These are phyloP conservation scores for Cornus kousa DNA, from an alignment of 148 eudicot genomes.

Conservation along the genomic window DNA sequence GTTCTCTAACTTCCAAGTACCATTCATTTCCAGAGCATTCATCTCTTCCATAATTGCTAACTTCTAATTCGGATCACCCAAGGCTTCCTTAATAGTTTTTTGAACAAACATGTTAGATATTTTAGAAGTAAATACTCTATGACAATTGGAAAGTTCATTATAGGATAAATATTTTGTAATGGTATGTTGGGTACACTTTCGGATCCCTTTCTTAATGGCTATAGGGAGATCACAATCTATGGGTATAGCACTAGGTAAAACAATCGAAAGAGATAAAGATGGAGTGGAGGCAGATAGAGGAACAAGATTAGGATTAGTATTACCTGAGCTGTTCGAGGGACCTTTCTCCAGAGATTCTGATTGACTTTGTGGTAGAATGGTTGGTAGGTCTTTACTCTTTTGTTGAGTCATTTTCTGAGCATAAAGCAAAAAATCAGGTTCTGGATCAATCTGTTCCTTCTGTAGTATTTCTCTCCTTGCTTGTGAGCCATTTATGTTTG, in stretches of 20 bases:
- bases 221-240: background rate
- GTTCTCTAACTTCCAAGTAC: background rate
- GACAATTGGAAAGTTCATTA: background rate
- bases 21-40: constrained; percentile 9
- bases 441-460: background rate
- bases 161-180: background rate
- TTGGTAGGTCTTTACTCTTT: background rate
- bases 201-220: background rate
- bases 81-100: background rate
- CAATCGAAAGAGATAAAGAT: background rate
- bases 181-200: background rate
- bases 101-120: background rate
- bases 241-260: background rate
- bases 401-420: background rate
- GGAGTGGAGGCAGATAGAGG: background rate
- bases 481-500: background rate
- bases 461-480: constrained; percentile 3
- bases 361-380: background rate
- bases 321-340: background rate
- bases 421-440: background rate
- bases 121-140: constrained; percentile 5
- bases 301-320: background rate
- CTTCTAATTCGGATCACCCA: background rate
- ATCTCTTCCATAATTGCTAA: constrained; percentile 5
- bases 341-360: background rate